Base-by-base conservation (phyloP, 2,329 filamentous ascomycete genomes). In the Blumeria hordei region DNA sequence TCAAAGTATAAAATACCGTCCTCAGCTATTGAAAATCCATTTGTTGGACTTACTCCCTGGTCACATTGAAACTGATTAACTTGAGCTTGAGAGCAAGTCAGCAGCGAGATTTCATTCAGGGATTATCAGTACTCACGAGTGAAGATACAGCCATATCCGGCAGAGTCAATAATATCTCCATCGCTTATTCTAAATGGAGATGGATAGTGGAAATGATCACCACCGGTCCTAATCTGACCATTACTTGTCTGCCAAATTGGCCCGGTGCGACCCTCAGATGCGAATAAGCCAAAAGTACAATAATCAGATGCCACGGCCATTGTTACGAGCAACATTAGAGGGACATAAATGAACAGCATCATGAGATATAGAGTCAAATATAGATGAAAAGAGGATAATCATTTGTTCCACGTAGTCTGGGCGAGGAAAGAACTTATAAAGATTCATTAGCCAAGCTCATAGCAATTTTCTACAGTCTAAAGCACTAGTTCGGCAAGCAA, bases 181-280 rank as follows among this genome's bases (percentile, higher is more conserved):
- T 71, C 70, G 58, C 72, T 69, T 60, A 82, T 71, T 56, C 71
- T 78, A 63, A 75, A 83, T 8, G 71, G 68, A 12, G 71, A 71
- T 28, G 21, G 21, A 28, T 28, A 28, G 50, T 70, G 62, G 4
- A 67, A 58, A 11, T 75, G 64, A 21, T 67, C 68, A 44, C 74
- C 73, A 39, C 75, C 74, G 47, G 80, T 71, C 52, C 77, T 72
- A 61, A 72, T 74, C 67, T 83, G 80, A 8, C 81, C 80, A 64
- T 81, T 76, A 54, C 58, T 61, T 39, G 83, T 69, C 63, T 83
- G 74, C 10, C 76, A 78, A 44, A 83, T 67, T 3, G 68, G 64
- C n/a, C 78, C 76, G 34, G 70, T 69, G 16, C 68, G 65, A 56
- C 67, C 69, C 16, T 74, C 74, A 39, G 68, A 68, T 37, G 74